A percentile compares a stretch with the other conserved stretches of the same genome.
phyloP scores from a whole-genome alignment of 2,329 filamentous ascomycete genomes.

The Microsporum ferrugineum region DNA sequence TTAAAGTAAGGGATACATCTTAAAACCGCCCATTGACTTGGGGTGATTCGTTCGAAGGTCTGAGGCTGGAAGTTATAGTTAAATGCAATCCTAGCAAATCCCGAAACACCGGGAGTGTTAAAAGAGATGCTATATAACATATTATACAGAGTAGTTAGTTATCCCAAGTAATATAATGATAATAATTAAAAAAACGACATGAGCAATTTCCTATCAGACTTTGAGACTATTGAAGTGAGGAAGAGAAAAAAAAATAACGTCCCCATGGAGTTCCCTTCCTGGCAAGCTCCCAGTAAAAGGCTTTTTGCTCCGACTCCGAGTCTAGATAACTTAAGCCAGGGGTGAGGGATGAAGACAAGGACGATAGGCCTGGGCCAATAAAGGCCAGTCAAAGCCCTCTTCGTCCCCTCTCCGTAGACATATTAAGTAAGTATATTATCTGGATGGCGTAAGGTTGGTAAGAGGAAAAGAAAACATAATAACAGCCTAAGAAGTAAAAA shows the following conservation, averaged over 20 bases:
- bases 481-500: background rate
- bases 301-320: background rate
- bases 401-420: too few species aligned
- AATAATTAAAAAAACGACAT: too few species aligned
- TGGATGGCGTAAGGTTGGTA: too few species aligned
- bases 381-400: background rate
- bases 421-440: too few species aligned
- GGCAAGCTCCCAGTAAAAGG: background rate
- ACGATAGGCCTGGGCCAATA: background rate
- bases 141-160: too few species aligned
- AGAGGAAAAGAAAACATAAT: background rate
- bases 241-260: background rate
- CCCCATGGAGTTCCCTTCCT: background rate
- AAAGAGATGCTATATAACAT: background rate
- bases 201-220: too few species aligned
- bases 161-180: too few species aligned
- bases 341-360: background rate
- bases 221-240: background rate
- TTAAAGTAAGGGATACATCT: too few species aligned
- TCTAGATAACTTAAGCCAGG: background rate
- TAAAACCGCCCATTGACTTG: too few species aligned
- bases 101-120: conserved; percentile 2
- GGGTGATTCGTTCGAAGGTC: background rate
- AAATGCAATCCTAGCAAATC: background rate
- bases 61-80: background rate